A percentile compares a stretch with the other conserved stretches of the same genome.
Conservation (phyloP, 2,329 filamentous ascomycete species). For the Sphaerostilbella broomeana region DNA sequence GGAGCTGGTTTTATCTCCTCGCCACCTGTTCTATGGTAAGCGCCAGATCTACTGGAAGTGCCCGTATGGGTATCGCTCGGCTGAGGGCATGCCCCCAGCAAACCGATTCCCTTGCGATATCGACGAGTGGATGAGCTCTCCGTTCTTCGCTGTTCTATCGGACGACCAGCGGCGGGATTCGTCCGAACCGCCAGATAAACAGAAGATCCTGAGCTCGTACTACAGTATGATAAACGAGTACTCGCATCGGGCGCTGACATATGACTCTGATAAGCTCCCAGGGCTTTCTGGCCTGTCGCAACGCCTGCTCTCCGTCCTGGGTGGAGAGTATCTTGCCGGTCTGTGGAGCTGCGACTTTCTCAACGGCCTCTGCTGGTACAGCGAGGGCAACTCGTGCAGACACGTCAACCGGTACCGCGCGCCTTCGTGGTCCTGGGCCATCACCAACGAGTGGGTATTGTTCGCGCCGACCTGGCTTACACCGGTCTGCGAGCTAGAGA, state of each 20-base stretch:
- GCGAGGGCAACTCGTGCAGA: background rate
- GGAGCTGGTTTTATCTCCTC: conserved; percentile 8
- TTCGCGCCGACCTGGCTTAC: background rate
- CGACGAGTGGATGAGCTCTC: background rate
- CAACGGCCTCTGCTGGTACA: conserved; percentile 2
- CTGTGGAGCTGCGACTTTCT: conserved; percentile 6
- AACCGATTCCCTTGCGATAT: background rate
- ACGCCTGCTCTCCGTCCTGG: background rate
- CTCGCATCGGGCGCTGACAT: conserved; percentile 1
- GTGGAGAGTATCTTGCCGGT: conserved; percentile 5
- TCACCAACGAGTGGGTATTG: background rate
- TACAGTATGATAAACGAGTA: conserved; percentile 1
- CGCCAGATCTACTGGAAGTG: conserved; percentile 10
- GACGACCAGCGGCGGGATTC: background rate
- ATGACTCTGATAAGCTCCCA: conserved; percentile 3
- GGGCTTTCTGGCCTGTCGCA: conserved; percentile 6
- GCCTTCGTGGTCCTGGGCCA: conserved; percentile 10
- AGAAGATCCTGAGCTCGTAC: background rate
- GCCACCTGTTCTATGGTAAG: conserved; percentile 4
- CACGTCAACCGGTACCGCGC: conserved; percentile 4
- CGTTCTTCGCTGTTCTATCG: background rate
- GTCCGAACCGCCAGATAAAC: too few species aligned
- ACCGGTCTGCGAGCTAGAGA: background rate
- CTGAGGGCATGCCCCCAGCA: conserved; percentile 1
- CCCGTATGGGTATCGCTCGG: background rate